phyloP scores from a whole-genome alignment of 2,329 filamentous ascomycete species.

The Penicillium sp. region DNA sequence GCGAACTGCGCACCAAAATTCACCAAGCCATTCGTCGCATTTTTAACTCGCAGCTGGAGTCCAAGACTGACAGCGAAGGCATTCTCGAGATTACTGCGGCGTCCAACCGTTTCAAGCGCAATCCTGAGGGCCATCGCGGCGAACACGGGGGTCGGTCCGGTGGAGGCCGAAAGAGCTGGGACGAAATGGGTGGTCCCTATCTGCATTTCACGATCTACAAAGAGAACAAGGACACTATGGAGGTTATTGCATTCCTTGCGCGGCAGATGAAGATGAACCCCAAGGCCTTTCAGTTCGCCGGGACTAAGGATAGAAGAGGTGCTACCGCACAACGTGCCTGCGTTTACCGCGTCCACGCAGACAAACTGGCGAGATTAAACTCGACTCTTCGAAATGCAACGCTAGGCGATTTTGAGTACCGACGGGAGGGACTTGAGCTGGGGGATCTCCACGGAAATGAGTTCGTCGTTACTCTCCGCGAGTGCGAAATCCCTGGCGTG shows the following conservation, averaged over 20 bases:
- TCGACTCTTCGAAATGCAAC: conserved; percentile 54
- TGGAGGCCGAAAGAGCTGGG: conserved; percentile 50
- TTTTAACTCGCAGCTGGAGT: conserved; percentile 73
- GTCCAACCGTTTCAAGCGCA: conserved; percentile 31
- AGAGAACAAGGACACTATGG: conserved; percentile 96
- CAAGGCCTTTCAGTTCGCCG: conserved; percentile 72
- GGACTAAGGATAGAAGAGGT: conserved; percentile 84
- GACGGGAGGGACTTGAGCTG: conserved; percentile 64
- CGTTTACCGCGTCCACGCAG: conserved; percentile 53
- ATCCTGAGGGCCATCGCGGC: conserved; percentile 18
- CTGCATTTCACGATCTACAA: conserved; percentile 91
- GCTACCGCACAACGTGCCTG: conserved; percentile 80
- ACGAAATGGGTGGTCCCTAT: conserved; percentile 68
- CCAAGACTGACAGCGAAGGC: conserved; percentile 66
- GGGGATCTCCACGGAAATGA: conserved; percentile 85
- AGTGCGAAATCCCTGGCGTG: conserved; percentile 60
- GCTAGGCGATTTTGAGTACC: conserved; percentile 77
- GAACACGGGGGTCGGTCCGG: conserved; percentile 28
- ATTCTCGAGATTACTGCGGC: conserved; percentile 54
- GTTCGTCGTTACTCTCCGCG: conserved; percentile 85
- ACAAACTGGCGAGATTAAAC: conserved; percentile 61
- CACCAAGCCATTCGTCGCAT: conserved; percentile 67
- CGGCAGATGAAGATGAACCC: conserved; percentile 63
- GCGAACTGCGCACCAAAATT: conserved; percentile 56
- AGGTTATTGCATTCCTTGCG: conserved; percentile 70